Base-by-base conservation (phyloP, 176 grass and related monocot species). In the Lolium rigidum region DNA sequence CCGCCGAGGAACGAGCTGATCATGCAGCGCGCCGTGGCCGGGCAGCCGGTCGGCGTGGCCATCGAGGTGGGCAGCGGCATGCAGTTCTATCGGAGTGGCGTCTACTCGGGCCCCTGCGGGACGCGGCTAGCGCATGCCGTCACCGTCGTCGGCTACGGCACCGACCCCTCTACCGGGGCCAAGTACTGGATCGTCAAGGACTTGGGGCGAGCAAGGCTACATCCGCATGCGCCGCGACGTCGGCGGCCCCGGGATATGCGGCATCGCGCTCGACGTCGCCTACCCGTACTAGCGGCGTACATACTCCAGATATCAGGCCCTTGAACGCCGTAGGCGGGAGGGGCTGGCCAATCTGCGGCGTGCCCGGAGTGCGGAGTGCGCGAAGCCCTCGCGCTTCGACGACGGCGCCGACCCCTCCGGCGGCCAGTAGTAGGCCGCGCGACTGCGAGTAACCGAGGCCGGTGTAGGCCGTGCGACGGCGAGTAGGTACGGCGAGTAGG, bases 81-180 rank as follows among this genome's bases (percentile, higher is more conserved):
- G 72, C 73, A 78, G 69, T 86, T 87, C 84, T 91, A 91, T 72
- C 47, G 5, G 6, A 68, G 89, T 28, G 89, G 92, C 41, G 65
- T 94, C 5, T 91, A 83, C 74, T 63, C 84, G 10, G 89, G 89
- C 5, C 80, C 84, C 18, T 94, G 89, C 41, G 83, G 86, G 2
- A 74, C 83, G 0, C 4, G 77, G 22, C 80, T 91, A 49, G 79
- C 83, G 76, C 92, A 91, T 38, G 86, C 59, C 50, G 76, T 94
- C 70, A 89, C 86, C 22, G 83, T 89, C 18, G 76, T 91, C 14
- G 89, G 92, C 9, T 94, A 89, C 63, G 92, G 60, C 61, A 71
- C 61, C 20, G 78, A 86, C 43, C 10, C 60, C 8, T 3, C 25
- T 2, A 55, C 83, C 7, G 88, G 83, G 4, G 18, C 9, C 9